These are phyloP conservation scores for Piloderma croceum DNA, from an alignment of 768 basidiomycete species.

Conservation along the genomic window DNA sequence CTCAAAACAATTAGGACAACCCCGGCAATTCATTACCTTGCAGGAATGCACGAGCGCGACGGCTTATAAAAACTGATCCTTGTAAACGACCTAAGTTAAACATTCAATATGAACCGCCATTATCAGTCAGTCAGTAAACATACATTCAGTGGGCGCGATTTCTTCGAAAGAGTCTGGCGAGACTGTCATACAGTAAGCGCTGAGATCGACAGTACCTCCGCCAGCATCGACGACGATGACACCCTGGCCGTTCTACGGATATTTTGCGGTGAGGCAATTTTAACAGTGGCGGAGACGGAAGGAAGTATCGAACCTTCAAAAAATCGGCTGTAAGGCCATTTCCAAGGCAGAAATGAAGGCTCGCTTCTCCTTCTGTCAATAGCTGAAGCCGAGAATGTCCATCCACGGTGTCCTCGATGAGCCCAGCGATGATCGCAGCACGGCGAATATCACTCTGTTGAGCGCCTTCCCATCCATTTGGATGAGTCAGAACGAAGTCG, in stretches of 20 bases:
- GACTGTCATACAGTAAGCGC: constrained; percentile 39
- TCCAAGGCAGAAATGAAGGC: constrained; percentile 42
- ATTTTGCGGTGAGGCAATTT: not conserved
- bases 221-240: constrained; percentile 56
- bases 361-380: constrained; percentile 50
- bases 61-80: constrained; percentile 48
- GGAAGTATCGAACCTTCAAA: constrained; percentile 23
- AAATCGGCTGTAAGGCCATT: constrained; percentile 27
- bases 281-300: constrained; percentile 3
- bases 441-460: constrained; percentile 40
- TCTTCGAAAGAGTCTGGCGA: constrained; percentile 37
- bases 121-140: constrained; percentile 4
- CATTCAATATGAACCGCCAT: constrained; percentile 1
- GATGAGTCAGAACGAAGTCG: constrained; percentile 44
- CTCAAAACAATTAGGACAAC: no score
- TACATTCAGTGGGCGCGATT: constrained; percentile 42
- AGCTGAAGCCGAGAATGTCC: constrained; percentile 37
- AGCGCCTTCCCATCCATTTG: constrained; percentile 43
- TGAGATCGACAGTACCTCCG: constrained; percentile 60
- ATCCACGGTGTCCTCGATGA: constrained; percentile 30
- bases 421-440: constrained; percentile 37
- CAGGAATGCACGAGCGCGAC: constrained; percentile 36
- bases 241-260: constrained; percentile 36
- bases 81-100: constrained; percentile 37
- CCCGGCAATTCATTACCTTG: no score